These are phyloP conservation scores for Jacaranda copaia DNA, from an alignment of 257 asterid genomes.

Conservation along the genomic window DNA sequence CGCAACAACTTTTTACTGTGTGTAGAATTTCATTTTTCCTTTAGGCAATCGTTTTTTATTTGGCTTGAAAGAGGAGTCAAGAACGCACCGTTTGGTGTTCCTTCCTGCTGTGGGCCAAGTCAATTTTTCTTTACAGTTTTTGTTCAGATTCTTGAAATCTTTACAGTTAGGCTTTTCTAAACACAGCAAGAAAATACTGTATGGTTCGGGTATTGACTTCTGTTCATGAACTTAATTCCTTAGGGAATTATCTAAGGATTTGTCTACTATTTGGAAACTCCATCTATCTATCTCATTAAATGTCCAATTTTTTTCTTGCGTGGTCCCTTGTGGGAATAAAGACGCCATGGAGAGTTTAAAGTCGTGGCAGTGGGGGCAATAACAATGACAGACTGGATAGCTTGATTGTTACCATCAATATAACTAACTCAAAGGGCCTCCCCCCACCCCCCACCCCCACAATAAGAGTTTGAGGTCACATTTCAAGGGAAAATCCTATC, in stretches of 20 bases:
- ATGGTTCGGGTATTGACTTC: slow-evolving; percentile 99
- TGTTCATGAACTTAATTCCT: slow-evolving; percentile 39
- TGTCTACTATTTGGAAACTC: slow-evolving; percentile 14
- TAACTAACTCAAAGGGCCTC: slow-evolving; percentile 34
- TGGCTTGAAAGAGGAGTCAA: slow-evolving; percentile 53
- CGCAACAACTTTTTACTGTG: slow-evolving; percentile 49
- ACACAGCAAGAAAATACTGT: slow-evolving; percentile 54
- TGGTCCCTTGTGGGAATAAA: slow-evolving; percentile 67
- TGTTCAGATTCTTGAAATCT: not conserved
- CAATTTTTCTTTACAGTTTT: not conserved
- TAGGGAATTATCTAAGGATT: slow-evolving; percentile 25
- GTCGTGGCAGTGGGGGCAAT: slow-evolving; percentile 56
- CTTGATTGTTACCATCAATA: slow-evolving; percentile 43
- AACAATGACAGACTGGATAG: slow-evolving; percentile 57
- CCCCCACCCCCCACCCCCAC: not conserved
- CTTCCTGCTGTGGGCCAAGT: slow-evolving; percentile 39
- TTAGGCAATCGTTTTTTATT: slow-evolving; percentile 19
- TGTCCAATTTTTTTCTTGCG: slow-evolving; percentile 28
- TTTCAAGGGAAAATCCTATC: slow-evolving; percentile 34
- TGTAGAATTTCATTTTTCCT: not conserved
- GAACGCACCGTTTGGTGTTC: slow-evolving; percentile 56
- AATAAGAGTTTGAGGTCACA: not conserved
- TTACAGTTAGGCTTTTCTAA: slow-evolving; percentile 26
- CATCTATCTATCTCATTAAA: slow-evolving; percentile 17
- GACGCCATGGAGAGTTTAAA: slow-evolving; percentile 57